Conservation (phyloP, 2,329 filamentous ascomycete genomes). For the Aspergillus pseudoterreus region DNA sequence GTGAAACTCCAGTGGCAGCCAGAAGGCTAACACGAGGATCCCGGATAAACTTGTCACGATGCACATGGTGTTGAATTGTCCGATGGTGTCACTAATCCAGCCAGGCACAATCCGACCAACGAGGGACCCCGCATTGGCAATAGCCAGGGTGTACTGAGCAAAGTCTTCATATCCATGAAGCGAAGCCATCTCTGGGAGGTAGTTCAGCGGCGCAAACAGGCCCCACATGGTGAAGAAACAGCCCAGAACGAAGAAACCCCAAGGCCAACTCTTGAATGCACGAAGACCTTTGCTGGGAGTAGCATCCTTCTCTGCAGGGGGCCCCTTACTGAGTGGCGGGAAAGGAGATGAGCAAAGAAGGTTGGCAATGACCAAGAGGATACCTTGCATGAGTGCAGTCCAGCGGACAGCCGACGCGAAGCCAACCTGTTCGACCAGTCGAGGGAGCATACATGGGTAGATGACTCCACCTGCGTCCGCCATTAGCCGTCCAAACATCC, state of each 20-base stretch:
- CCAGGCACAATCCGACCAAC: slow-evolving; percentile 1
- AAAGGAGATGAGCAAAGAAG: background rate
- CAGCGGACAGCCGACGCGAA: background rate
- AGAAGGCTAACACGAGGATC: background rate
- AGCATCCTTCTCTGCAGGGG: background rate
- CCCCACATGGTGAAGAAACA: slow-evolving; percentile 2
- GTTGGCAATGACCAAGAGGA: slow-evolving; percentile 1
- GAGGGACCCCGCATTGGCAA: background rate
- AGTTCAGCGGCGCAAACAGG: slow-evolving; percentile 1
- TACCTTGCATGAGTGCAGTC: slow-evolving; percentile 1
- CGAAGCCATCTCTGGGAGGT: background rate
- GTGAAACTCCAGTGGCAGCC: background rate
- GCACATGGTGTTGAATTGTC: slow-evolving; percentile 1
- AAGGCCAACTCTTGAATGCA: background rate
- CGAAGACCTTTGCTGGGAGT: background rate
- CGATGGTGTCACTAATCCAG: background rate
- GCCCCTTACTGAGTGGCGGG: background rate
- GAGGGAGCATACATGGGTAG: background rate
- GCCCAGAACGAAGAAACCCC: background rate
- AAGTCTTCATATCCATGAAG: background rate
- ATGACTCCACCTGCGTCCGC: background rate
- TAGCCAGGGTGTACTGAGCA: background rate
- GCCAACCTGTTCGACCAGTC: background rate
- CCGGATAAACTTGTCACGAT: background rate
- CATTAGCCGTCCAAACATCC: background rate